A percentile compares a stretch with the other conserved stretches of the same genome.
phyloP scores from a whole-genome alignment of 768 basidiomycete genomes.

The Termitomyces titanicus region DNA sequence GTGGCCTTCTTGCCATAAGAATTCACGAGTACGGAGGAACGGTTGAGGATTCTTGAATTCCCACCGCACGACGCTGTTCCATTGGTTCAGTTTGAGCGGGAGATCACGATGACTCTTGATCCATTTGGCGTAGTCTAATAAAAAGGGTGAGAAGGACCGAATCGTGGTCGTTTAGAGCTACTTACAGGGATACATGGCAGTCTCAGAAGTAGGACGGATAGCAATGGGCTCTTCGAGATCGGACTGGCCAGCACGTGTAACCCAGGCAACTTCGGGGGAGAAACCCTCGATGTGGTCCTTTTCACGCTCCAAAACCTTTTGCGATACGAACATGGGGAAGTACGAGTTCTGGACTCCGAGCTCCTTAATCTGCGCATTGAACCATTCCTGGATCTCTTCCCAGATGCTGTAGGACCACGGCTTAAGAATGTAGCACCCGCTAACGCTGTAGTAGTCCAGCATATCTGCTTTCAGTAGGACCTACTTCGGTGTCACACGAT shows the following conservation, averaged over 20 bases:
- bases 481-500: slow-evolving; percentile 35
- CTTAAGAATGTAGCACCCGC: slow-evolving; percentile 97
- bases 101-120: slow-evolving; percentile 96
- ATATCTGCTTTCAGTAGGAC: slow-evolving; percentile 98
- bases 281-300: slow-evolving; percentile 99
- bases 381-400: slow-evolving; percentile 96
- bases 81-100: slow-evolving; percentile 95
- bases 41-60: slow-evolving; percentile 99
- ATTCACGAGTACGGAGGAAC: slow-evolving; percentile 98
- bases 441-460: slow-evolving; percentile 98
- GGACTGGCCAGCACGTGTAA: slow-evolving; percentile 89
- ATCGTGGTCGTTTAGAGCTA: slow-evolving; percentile 1
- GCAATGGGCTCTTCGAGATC: slow-evolving; percentile 97
- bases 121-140: slow-evolving; percentile 97
- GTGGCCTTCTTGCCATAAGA: slow-evolving; percentile 99
- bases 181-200: slow-evolving; percentile 98
- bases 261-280: slow-evolving; percentile 99
- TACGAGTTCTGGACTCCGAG: slow-evolving; percentile 96
- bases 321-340: slow-evolving; percentile 98
- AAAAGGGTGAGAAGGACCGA: not conserved
- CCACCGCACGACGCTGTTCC: slow-evolving; percentile 99
- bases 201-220: slow-evolving; percentile 97
- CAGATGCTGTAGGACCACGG: slow-evolving; percentile 98
- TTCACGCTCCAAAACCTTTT: slow-evolving; percentile 90
- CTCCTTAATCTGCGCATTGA: slow-evolving; percentile 88